These are phyloP conservation scores for Waltergamsia citrina DNA, from an alignment of 2,329 filamentous ascomycete species.

Conservation along the genomic window DNA sequence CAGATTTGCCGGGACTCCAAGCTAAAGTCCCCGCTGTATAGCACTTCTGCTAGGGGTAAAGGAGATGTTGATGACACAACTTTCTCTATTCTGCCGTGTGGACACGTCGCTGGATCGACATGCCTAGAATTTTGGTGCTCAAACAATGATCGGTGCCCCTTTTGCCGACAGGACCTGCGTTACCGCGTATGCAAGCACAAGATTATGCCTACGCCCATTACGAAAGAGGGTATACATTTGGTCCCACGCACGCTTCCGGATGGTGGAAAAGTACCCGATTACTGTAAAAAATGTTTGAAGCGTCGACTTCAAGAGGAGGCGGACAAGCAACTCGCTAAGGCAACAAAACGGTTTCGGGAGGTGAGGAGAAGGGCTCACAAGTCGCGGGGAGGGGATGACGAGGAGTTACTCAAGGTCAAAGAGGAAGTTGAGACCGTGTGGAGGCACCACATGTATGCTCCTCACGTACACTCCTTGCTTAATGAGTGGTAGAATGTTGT, in stretches of 20 bases:
- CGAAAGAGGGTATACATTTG: slow-evolving; percentile 16
- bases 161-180: slow-evolving; percentile 18
- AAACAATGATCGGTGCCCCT: slow-evolving; percentile 17
- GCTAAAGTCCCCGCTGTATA: slow-evolving; percentile 8
- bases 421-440: no score
- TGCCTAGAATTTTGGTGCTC: slow-evolving; percentile 19
- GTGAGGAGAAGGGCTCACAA: no score
- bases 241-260: slow-evolving; percentile 21
- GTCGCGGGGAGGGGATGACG: no score
- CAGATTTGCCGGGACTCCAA: slow-evolving; percentile 14
- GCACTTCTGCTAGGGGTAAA: no score
- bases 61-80: slow-evolving; percentile 8
- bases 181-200: slow-evolving; percentile 19
- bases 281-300: slow-evolving; percentile 11
- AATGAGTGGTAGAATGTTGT: no score
- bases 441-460: no score
- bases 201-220: slow-evolving; percentile 14
- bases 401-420: no score
- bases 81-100: slow-evolving; percentile 22
- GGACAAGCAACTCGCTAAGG: neutral
- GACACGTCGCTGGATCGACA: slow-evolving; percentile 18
- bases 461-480: no score
- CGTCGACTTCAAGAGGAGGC: slow-evolving; percentile 3
- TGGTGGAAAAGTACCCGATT: slow-evolving; percentile 16
- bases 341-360: neutral